Evolutionary conservation across 495 filamentous ascomycete species (phyloP), one percentile per base, ranked within the genome.

Genomic region (Oidiodendron maius): DNA sequence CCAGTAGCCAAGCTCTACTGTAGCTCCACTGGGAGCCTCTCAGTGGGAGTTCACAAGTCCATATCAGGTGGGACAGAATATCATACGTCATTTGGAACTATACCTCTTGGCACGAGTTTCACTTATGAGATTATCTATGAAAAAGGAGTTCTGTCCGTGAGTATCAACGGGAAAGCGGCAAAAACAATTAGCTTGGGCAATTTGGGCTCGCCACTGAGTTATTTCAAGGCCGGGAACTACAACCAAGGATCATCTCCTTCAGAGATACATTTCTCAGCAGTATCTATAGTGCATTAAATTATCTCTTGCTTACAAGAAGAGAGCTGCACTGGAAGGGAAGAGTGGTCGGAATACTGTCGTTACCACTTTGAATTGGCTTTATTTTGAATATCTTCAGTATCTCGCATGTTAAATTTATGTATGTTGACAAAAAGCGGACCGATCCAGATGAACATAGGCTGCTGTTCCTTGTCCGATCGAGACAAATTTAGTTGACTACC

Each of bases 151-250:
- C 50, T 69, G 42, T 46, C 40, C 8, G 53, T 68, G 1, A 44
- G 46, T 15, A 58, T 69, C 43, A 68, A 68, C 49, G 63, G 61
- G 10, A 59, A 51, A 11, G 50, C 10, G 5, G 18, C 47, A 5
- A n/a, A n/a, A n/a, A 58, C 50, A 11, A 44, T 69, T 30, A 52
- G 46, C 32, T 66, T 64, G 6, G 60, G 51, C 25, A 23, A 49
- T 6, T 56, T 65, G 20, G 45, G 57, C 39, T 38, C 56, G n/a
- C 68, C 68, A 12, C 13, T 41, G 30, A 62, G 65, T 39, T 71
- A 69, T 54, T 71, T 71, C 58, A 71, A 71, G 61, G 62, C 51
- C 5, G 68, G 68, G n/a, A 69, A 71, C 44, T 71, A 71, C 25
- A 68, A 68, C 38, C 66, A 71, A 60, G 68, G 64, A 12, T 17